These are phyloP conservation scores for Suillus subluteus DNA, from an alignment of 768 basidiomycete species.

Conservation along the genomic window DNA sequence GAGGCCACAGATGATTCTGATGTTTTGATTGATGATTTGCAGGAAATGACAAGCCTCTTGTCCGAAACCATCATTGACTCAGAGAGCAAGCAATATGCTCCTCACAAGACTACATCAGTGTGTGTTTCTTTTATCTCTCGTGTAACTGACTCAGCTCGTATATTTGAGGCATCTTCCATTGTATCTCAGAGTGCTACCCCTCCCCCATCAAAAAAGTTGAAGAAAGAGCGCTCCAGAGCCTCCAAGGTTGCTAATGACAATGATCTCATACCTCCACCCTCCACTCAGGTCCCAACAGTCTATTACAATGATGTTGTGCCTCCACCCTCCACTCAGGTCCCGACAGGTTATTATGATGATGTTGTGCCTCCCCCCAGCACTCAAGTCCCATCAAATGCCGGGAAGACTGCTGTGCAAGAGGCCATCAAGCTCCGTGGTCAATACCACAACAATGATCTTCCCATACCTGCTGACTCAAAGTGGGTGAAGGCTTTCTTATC, in stretches of 20 bases:
- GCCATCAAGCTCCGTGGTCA: neutral
- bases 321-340: neutral
- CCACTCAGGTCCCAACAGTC: no score
- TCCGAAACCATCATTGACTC: neutral
- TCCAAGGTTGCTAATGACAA: neutral
- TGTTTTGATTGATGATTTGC: neutral
- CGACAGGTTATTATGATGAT: neutral
- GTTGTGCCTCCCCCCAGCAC: neutral
- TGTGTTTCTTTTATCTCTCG: neutral
- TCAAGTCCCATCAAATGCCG: neutral
- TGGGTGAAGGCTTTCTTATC: slow-evolving; percentile 5
- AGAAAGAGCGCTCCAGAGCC: neutral
- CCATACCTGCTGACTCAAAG: neutral
- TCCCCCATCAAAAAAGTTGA: neutral
- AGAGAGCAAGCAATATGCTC: neutral
- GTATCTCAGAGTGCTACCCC: neutral
- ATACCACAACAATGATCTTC: slow-evolving; percentile 9
- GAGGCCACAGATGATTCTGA: neutral
- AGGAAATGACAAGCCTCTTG: neutral
- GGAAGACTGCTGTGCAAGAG: neutral
- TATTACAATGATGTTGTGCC: no score
- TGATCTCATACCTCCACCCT: no score
- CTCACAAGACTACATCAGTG: neutral
- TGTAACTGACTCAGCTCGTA: neutral
- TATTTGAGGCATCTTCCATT: neutral